These are phyloP conservation scores for Saccharomycopsis hybrid DNA, from an alignment of 1,139 yeast genomes.

Conservation along the genomic window DNA sequence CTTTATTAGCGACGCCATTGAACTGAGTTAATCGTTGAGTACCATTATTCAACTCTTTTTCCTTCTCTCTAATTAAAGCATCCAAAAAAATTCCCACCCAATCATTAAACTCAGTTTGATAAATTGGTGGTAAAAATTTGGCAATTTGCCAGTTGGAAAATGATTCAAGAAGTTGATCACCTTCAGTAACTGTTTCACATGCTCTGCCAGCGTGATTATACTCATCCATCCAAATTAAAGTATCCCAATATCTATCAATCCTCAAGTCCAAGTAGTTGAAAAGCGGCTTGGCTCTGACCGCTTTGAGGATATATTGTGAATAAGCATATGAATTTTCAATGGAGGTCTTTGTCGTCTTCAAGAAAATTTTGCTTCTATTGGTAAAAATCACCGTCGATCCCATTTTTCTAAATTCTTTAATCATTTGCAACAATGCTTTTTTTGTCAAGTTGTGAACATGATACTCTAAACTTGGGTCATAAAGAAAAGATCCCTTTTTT, in stretches of 20 bases:
- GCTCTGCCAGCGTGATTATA: conserved; percentile 82
- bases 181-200: conserved; percentile 52
- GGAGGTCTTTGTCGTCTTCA: conserved; percentile 68
- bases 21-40: conserved; percentile 43
- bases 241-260: conserved; percentile 82
- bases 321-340: conserved; percentile 90
- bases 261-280: conserved; percentile 76
- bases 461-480: conserved; percentile 73
- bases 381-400: conserved; percentile 80
- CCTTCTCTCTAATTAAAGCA: conserved; percentile 54
- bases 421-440: conserved; percentile 73
- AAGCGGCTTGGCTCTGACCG: conserved; percentile 73
- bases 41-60: conserved; percentile 35
- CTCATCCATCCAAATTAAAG: conserved; percentile 91
- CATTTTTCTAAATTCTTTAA: conserved; percentile 72
- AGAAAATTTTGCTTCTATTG: conserved; percentile 64
- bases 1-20: conserved; percentile 8
- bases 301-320: conserved; percentile 79
- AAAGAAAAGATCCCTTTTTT: conserved; percentile 61
- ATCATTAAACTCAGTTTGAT: conserved; percentile 78
- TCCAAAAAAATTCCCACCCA: conserved; percentile 80
- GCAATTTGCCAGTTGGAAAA: conserved; percentile 76
- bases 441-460: conserved; percentile 85
- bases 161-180: conserved; percentile 49
- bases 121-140: conserved; percentile 64